Percentiles rank a stretch among this genome's conserved stretches.
These are phyloP conservation scores for Cyberlindnera bimundalis DNA, from an alignment of 805 yeast genomes.

Conservation along the genomic window DNA sequence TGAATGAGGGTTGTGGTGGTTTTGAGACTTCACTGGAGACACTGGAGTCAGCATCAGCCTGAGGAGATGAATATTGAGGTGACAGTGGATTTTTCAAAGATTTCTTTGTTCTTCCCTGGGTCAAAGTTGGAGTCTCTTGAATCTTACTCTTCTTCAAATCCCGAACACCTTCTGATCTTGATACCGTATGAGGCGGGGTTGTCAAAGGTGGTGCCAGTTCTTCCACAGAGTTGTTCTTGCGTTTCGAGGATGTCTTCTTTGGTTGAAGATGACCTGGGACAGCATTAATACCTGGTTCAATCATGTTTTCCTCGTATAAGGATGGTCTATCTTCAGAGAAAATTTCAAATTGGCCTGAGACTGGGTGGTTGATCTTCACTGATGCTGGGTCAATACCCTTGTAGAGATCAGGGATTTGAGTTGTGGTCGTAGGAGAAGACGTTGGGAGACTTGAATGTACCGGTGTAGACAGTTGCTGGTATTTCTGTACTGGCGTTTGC, in stretches of 20 bases:
- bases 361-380: neutral
- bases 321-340: neutral
- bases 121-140: slow-evolving; percentile 27
- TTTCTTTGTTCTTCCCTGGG: slow-evolving; percentile 21
- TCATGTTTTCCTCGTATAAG: slow-evolving; percentile 1
- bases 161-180: slow-evolving; percentile 17
- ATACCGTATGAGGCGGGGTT: slow-evolving; percentile 30
- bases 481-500: slow-evolving; percentile 2
- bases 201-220: slow-evolving; percentile 21
- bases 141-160: slow-evolving; percentile 14
- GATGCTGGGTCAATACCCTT: neutral
- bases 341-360: neutral
- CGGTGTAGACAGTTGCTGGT: slow-evolving; percentile 6
- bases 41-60: slow-evolving; percentile 4
- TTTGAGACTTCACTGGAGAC: slow-evolving; percentile 10
- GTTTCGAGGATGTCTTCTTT: slow-evolving; percentile 3
- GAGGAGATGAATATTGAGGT: slow-evolving; percentile 29
- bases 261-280: slow-evolving; percentile 3
- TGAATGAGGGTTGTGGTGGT: slow-evolving; percentile 26
- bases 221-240: slow-evolving; percentile 13
- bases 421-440: slow-evolving; percentile 7
- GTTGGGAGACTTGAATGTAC: slow-evolving; percentile 6
- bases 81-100: slow-evolving; percentile 22
- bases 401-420: neutral
- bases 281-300: slow-evolving; percentile 7